Conservation (phyloP, 108 stramenopile genomes). For the Cyclotella baltica region DNA sequence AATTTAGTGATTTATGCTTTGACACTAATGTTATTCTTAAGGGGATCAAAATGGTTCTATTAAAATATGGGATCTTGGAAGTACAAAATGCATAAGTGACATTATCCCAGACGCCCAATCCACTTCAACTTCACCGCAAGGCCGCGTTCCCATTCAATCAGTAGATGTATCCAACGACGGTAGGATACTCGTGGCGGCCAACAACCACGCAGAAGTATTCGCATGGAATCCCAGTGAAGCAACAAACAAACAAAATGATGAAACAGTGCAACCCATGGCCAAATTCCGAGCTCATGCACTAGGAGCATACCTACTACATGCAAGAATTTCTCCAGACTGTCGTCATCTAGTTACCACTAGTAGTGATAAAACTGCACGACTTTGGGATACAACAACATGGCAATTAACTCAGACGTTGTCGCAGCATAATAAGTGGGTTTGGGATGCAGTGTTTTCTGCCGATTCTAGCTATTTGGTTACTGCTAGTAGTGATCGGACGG, state of each 20-base stretch:
- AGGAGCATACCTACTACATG: slow-evolving; percentile 81
- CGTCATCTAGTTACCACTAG: slow-evolving; percentile 92
- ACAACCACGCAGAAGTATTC: slow-evolving; percentile 89
- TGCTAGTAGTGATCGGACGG: slow-evolving; percentile 92
- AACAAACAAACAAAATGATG: slow-evolving; percentile 26
- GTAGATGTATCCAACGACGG: slow-evolving; percentile 86
- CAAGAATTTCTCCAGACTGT: slow-evolving; percentile 86
- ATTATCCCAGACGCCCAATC: slow-evolving; percentile 72
- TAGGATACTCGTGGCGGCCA: slow-evolving; percentile 81
- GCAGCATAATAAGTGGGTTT: slow-evolving; percentile 95
- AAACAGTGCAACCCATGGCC: slow-evolving; percentile 44
- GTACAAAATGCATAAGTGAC: slow-evolving; percentile 72
- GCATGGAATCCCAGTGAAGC: slow-evolving; percentile 79
- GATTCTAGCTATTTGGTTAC: slow-evolving; percentile 97
- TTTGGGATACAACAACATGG: slow-evolving; percentile 91
- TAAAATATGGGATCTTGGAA: slow-evolving; percentile 88
- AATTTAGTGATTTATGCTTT: slow-evolving; percentile 3
- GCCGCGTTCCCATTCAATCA: slow-evolving; percentile 80
- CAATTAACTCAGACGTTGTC: slow-evolving; percentile 74
- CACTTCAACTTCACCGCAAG: slow-evolving; percentile 51
- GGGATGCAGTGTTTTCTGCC: slow-evolving; percentile 97
- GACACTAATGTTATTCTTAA: neutral
- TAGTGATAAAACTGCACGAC: slow-evolving; percentile 89
- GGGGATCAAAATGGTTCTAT: slow-evolving; percentile 90
- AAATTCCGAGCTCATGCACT: slow-evolving; percentile 85